Conservation (phyloP, 2,329 filamentous ascomycete species). For the Colletotrichum ledebouriae region DNA sequence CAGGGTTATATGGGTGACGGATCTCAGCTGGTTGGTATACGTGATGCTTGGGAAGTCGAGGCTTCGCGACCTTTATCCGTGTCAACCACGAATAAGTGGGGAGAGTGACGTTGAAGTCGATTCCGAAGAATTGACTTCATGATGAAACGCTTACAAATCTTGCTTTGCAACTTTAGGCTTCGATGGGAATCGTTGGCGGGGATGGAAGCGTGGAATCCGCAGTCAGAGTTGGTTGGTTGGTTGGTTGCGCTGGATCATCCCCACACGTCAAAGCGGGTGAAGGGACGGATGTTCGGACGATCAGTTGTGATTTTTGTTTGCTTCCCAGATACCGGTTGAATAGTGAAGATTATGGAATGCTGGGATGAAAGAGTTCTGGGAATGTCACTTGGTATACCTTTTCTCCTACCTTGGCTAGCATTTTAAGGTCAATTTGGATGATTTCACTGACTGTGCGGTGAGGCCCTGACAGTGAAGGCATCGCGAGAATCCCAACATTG, state of each 20-base stretch:
- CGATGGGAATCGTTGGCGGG: not conserved
- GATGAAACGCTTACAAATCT: constrained; percentile 31
- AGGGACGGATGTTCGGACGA: too few relatives aligned
- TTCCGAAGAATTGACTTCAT: not conserved
- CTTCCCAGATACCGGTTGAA: too few relatives aligned
- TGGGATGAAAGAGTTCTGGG: too few relatives aligned
- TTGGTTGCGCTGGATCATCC: constrained; percentile 1
- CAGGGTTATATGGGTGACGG: not conserved
- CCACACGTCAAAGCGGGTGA: constrained; percentile 9
- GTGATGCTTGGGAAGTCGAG: not conserved
- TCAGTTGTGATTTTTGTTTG: too few relatives aligned
- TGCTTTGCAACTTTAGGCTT: not conserved
- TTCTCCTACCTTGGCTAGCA: too few relatives aligned
- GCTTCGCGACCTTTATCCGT: not conserved
- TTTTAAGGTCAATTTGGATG: not conserved
- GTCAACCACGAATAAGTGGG: not conserved
- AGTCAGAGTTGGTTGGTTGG: not conserved
- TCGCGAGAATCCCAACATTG: not conserved
- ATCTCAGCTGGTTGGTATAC: too few relatives aligned
- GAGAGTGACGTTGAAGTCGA: constrained; percentile 7
- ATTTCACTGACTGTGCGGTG: not conserved
- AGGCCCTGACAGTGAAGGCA: not conserved
- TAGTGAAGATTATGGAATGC: too few relatives aligned
- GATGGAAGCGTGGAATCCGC: constrained; percentile 1
- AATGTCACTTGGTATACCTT: too few relatives aligned